Percentiles rank a stretch among this genome's conserved stretches.
Conservation (phyloP, 768 basidiomycete species). For the Dioszegia hungarica region DNA sequence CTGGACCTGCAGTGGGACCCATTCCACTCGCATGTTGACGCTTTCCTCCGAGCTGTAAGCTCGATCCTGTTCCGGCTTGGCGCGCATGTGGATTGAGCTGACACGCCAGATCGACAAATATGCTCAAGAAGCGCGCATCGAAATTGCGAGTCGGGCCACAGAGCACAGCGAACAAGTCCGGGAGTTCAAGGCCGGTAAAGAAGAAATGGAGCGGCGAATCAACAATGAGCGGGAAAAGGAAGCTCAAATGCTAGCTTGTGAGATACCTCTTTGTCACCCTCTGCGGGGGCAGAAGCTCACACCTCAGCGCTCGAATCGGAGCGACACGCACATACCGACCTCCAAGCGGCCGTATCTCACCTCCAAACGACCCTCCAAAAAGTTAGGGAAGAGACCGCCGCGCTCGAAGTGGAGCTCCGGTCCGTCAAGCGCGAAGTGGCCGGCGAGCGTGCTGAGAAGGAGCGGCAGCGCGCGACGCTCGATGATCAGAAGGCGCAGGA, state of each 20-base stretch:
- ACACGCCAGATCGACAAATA: conserved; percentile 54
- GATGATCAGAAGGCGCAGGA: conserved; percentile 56
- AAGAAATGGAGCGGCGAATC: conserved; percentile 64
- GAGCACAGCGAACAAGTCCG: conserved; percentile 63
- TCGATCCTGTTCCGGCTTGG: too few species aligned
- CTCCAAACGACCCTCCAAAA: conserved; percentile 59
- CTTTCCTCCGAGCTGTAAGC: conserved; percentile 38
- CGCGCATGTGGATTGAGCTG: too few species aligned
- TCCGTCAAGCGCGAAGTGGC: conserved; percentile 21
- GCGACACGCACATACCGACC: conserved; percentile 51
- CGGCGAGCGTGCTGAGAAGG: conserved; percentile 56
- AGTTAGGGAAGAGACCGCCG: conserved; percentile 55
- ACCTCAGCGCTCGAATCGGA: conserved; percentile 39
- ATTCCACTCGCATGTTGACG: conserved; percentile 35
- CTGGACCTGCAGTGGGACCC: conserved; percentile 42
- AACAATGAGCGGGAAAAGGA: conserved; percentile 72
- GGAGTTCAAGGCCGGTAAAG: conserved; percentile 59
- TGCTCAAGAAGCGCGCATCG: conserved; percentile 64
- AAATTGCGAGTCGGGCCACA: conserved; percentile 64
- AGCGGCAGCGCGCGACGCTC: conserved; percentile 61
- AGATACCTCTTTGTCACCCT: conserved; percentile 57
- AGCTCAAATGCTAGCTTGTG: conserved; percentile 71
- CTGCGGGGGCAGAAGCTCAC: conserved; percentile 58
- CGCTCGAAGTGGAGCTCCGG: conserved; percentile 33
- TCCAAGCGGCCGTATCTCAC: conserved; percentile 64